phyloP scores from a whole-genome alignment of 164 flowering plant species.

The grape (Vitis vinifera) region ASM3070453v1 NC_081809.1:5400001-5400500 shows the following conservation, averaged over 20 bases:
- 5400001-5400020: slow-evolving; percentile 84
- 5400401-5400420: slow-evolving; percentile 12
- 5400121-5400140: slow-evolving; percentile 27
- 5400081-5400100: slow-evolving; percentile 88
- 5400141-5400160: slow-evolving; percentile 28
- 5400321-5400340: slow-evolving; percentile 14
- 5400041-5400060: slow-evolving; percentile 69
- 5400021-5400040: slow-evolving; percentile 67
- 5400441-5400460: slow-evolving; percentile 19
- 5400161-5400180: background rate
- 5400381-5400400: slow-evolving; percentile 19
- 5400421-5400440: slow-evolving; percentile 17
- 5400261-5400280: background rate
- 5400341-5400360: slow-evolving; percentile 14
- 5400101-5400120: slow-evolving; percentile 55
- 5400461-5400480: slow-evolving; percentile 19
- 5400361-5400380: slow-evolving; percentile 11
- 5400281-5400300: slow-evolving; percentile 26
- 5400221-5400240: slow-evolving; percentile 1
- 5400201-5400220: background rate
- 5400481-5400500: slow-evolving; percentile 6
- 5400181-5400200: background rate
- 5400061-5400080: slow-evolving; percentile 81
- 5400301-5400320: slow-evolving; percentile 23
- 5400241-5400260: background rate